A percentile compares a stretch with the other conserved stretches of the same genome.
Evolutionary conservation across 2,329 filamentous ascomycete genomes (phyloP).

Genomic region (Penicillium sp.): DNA sequence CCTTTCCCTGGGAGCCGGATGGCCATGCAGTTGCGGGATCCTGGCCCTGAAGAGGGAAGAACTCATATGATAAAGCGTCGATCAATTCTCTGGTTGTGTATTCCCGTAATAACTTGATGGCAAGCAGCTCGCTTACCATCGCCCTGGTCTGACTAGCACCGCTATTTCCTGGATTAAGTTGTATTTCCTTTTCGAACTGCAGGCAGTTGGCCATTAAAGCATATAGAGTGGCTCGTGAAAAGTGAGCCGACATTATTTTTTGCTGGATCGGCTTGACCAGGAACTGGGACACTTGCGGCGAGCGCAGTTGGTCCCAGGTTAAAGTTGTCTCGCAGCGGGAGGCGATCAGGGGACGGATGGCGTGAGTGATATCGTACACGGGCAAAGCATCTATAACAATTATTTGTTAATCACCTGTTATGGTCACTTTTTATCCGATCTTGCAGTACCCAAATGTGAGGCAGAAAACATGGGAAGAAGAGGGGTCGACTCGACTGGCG

Average conservation of each 20-base stretch:
- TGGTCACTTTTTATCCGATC: neutral
- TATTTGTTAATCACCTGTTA: constrained; percentile 1
- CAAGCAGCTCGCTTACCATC: constrained; percentile 84
- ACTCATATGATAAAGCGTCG: constrained; percentile 91
- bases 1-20: constrained; percentile 41
- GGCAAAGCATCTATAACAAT: constrained; percentile 69
- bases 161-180: constrained; percentile 77
- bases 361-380: constrained; percentile 86
- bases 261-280: constrained; percentile 93
- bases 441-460: constrained; percentile 64
- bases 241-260: constrained; percentile 77
- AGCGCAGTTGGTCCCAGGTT: constrained; percentile 90
- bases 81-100: constrained; percentile 87
- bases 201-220: constrained; percentile 90
- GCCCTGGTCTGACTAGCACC: constrained; percentile 81
- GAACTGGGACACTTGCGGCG: constrained; percentile 95
- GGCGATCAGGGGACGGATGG: constrained; percentile 79
- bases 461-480: constrained; percentile 77
- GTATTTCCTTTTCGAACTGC: constrained; percentile 85
- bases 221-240: constrained; percentile 82
- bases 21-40: constrained; percentile 46
- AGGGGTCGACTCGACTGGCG: constrained; percentile 48
- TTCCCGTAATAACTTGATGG: constrained; percentile 85
- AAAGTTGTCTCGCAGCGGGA: constrained; percentile 86
- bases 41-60: constrained; percentile 84